These are phyloP conservation scores for Diaporthe amygdali DNA, from an alignment of 2,329 filamentous ascomycete species.

Conservation along the genomic window DNA sequence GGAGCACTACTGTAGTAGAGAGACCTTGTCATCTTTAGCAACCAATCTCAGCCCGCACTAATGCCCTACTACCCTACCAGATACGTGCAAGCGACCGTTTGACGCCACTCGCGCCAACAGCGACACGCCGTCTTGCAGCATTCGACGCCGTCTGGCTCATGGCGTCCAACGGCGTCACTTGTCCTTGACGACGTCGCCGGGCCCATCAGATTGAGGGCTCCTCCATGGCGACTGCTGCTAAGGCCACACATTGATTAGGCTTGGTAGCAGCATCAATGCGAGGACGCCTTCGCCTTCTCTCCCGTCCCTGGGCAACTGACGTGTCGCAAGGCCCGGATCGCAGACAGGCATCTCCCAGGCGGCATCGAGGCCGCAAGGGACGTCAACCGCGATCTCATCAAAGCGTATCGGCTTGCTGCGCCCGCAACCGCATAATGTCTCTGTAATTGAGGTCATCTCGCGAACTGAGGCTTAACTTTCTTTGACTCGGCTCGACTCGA, in stretches of 20 bases:
- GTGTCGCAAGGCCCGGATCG: background rate
- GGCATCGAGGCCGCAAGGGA: background rate
- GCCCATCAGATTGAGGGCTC: too few relatives aligned
- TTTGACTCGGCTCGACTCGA: background rate
- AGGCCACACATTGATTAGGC: background rate
- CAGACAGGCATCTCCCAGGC: conserved; percentile 12
- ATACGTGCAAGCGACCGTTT: conserved; percentile 5
- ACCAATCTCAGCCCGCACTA: background rate
- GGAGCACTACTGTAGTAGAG: background rate
- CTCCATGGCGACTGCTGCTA: background rate
- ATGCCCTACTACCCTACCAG: background rate
- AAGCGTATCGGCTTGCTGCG: conserved; percentile 1
- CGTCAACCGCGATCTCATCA: conserved; percentile 7
- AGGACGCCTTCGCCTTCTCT: background rate
- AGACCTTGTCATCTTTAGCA: background rate
- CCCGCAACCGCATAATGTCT: conserved; percentile 8
- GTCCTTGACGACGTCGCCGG: background rate
- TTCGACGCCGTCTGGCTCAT: too few relatives aligned
- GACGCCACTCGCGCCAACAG: conserved; percentile 8
- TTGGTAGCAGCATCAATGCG: background rate
- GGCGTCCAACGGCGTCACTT: background rate
- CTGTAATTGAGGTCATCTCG: conserved; percentile 11
- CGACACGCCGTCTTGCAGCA: background rate
- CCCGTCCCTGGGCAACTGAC: background rate
- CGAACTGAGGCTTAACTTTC: conserved; percentile 12